Base-by-base conservation (phyloP, 1,284 basidiomycete species). In the Agroathelia rolfsii region DNA sequence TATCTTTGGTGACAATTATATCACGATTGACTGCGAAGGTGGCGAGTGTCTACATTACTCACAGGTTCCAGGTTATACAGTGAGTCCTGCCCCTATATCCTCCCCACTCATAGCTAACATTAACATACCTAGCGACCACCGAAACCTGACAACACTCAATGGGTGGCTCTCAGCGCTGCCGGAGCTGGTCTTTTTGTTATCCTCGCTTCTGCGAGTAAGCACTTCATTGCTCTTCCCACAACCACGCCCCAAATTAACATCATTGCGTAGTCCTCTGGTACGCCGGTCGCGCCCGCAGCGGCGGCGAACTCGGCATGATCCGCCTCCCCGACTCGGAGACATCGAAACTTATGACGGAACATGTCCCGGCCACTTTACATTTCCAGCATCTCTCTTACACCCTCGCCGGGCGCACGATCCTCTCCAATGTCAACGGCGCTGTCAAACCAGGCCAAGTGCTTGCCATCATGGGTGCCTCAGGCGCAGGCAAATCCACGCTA, bases 391-490 rank as follows among this genome's bases (percentile, higher is more conserved):
- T 97, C 38, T 76, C 83, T 0, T 98, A 97, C 59, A 67, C 66
- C 1, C 71, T 94, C 15, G 70, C 69, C 5, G 66, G 63, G 26
- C 75, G 78, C 36, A 62, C 68, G 3, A 79, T 97, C 30, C 68
- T 97, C 10, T 78, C 82, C 38, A 66, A 69, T 30, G 81, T 97
- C 35, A 78, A 79, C 0, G 94, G 93, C 2, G 69, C 72, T 4
- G 83, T 87, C 23, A 76, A 80, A 41, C 82, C 92, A 0, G 93
- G 92, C 3, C 83, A 92, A 53, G 65, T 96, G 24, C 75, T 93
- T 61, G 93, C 90, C 1, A 87, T 96, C 49, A 92, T 96, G 83
- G 92, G 93, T 36, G 88, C 92, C 0, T 94, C 89, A 0, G 94
- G 94, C 12, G 92, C 93, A 0, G 94, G 94, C 32, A 98, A 98